phyloP scores from a whole-genome alignment of 495 filamentous ascomycete genomes.

The Penicillium manginii region DNA sequence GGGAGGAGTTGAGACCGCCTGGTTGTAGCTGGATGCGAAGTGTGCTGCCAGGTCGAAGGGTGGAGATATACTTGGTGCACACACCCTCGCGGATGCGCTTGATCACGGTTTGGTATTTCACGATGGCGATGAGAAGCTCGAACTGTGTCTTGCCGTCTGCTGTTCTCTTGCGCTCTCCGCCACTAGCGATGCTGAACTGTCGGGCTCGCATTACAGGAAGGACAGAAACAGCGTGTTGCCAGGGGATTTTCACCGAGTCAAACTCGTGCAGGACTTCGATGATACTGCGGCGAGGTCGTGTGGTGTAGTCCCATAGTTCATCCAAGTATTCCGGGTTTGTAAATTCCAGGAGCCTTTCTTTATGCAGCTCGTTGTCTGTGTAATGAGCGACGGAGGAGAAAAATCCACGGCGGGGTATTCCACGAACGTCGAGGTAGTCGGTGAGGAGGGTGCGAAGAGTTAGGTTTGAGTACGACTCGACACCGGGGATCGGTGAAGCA shows the following conservation, averaged over 20 bases:
- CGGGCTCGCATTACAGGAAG: slow-evolving; percentile 77
- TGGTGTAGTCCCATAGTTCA: slow-evolving; percentile 94
- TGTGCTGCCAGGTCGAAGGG: slow-evolving; percentile 58
- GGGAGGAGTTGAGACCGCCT: slow-evolving; percentile 58
- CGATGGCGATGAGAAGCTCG: slow-evolving; percentile 85
- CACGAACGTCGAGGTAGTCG: slow-evolving; percentile 83
- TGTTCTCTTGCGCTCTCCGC: slow-evolving; percentile 55
- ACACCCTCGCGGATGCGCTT: slow-evolving; percentile 84
- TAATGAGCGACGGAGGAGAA: slow-evolving; percentile 76
- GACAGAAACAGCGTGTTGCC: slow-evolving; percentile 65
- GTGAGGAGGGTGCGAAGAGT: slow-evolving; percentile 78
- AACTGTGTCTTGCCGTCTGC: slow-evolving; percentile 53
- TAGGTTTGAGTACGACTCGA: slow-evolving; percentile 46
- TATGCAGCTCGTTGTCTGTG: slow-evolving; percentile 70
- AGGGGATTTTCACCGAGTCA: slow-evolving; percentile 78
- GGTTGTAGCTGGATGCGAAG: slow-evolving; percentile 62
- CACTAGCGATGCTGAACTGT: slow-evolving; percentile 88
- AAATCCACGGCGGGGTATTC: slow-evolving; percentile 86
- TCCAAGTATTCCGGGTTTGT: slow-evolving; percentile 75
- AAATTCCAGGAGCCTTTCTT: slow-evolving; percentile 83
- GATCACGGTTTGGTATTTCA: slow-evolving; percentile 88
- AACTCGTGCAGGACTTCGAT: slow-evolving; percentile 93
- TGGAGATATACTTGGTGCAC: slow-evolving; percentile 82
- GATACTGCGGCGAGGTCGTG: slow-evolving; percentile 86
- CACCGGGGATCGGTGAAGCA: slow-evolving; percentile 46